These are phyloP conservation scores for Closterium sp. DNA, from an alignment of 139 green algal genomes.

Conservation along the genomic window DNA sequence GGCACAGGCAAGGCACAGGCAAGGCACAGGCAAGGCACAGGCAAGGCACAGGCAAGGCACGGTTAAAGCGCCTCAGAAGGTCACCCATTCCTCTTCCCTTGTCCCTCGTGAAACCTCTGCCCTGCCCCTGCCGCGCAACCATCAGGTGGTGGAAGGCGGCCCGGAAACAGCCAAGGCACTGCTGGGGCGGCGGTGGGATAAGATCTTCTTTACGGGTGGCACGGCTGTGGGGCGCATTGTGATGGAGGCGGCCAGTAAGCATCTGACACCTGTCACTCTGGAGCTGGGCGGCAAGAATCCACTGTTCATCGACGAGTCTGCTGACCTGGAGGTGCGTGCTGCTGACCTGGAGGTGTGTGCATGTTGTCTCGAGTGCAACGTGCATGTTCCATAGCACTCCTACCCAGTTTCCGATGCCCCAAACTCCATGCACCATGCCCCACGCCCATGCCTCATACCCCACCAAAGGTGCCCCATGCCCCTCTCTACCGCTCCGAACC, in stretches of 20 bases:
- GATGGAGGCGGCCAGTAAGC: conserved; percentile 41
- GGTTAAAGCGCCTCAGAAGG: too few relatives aligned
- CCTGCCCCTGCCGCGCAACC: too few relatives aligned
- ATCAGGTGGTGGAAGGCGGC: conserved; percentile 22
- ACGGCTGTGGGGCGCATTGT: conserved; percentile 27
- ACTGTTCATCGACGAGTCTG: conserved; percentile 31
- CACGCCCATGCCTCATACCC: neutral
- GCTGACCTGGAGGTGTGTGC: neutral
- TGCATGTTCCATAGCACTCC: neutral
- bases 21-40: too few relatives aligned
- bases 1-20: too few relatives aligned
- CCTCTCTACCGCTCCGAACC: neutral
- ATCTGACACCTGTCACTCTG: conserved; percentile 48
- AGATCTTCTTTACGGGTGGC: conserved; percentile 42
- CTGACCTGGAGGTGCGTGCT: neutral
- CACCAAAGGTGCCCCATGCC: neutral
- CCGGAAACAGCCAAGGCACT: conserved; percentile 17
- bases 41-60: too few relatives aligned
- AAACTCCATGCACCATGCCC: neutral
- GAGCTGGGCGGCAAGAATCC: conserved; percentile 59
- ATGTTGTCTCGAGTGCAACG: neutral
- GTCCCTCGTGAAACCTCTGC: too few relatives aligned
- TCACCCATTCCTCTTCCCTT: too few relatives aligned
- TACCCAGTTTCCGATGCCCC: neutral
- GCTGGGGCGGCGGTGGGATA: conserved; percentile 30